Evolutionary conservation across 768 basidiomycete genomes (phyloP).

Genomic region (Cyathus striatus): DNA sequence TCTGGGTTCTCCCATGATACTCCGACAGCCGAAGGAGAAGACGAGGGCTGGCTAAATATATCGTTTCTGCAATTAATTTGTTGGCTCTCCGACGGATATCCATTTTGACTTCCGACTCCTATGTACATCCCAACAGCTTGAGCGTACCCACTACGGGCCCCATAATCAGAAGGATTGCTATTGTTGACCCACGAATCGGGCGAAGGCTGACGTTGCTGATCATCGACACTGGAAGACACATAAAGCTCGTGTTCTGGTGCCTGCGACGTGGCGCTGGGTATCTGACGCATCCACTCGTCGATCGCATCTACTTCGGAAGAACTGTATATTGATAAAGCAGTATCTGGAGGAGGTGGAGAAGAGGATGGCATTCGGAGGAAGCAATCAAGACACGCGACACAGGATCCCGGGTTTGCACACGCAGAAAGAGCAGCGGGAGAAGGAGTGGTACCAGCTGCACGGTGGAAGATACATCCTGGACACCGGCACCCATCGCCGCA

Average conservation of each 20-base stretch:
- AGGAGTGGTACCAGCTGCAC: slow-evolving; percentile 22
- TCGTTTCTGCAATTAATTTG: neutral
- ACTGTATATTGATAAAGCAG: slow-evolving; percentile 35
- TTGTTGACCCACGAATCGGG: neutral
- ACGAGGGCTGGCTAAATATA: slow-evolving; percentile 2
- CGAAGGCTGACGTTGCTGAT: neutral
- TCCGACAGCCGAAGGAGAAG: neutral
- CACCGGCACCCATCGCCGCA: slow-evolving; percentile 64
- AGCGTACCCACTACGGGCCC: neutral
- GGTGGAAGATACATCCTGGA: slow-evolving; percentile 60
- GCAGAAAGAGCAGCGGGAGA: slow-evolving; percentile 30
- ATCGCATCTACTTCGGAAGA: slow-evolving; percentile 38
- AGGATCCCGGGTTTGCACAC: slow-evolving; percentile 29
- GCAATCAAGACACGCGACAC: slow-evolving; percentile 56
- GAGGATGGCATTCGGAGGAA: slow-evolving; percentile 48
- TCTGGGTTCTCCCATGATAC: slow-evolving; percentile 1
- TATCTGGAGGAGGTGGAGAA: slow-evolving; percentile 35
- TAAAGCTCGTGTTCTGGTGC: slow-evolving; percentile 1
- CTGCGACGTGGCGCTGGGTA: slow-evolving; percentile 23
- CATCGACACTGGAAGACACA: neutral
- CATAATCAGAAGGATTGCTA: neutral
- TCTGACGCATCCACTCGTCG: slow-evolving; percentile 62
- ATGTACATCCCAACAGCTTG: too few species aligned
- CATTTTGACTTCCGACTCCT: neutral
- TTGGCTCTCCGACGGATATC: neutral